These are phyloP conservation scores for Microsporum canis DNA, from an alignment of 2,329 filamentous ascomycete genomes.

Conservation along the genomic window DNA sequence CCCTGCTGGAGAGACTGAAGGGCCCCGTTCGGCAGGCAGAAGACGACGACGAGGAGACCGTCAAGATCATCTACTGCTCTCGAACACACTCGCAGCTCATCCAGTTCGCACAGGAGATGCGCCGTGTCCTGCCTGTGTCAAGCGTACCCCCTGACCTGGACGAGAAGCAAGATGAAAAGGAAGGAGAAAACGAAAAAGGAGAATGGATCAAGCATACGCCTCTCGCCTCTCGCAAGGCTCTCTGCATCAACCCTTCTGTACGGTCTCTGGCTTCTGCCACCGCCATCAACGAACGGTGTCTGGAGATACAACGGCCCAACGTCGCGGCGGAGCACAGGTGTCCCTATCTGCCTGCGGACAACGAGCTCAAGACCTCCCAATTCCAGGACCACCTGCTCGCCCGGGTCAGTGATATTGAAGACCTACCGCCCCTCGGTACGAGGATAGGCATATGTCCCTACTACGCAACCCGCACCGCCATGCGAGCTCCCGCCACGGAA, in stretches of 20 bases:
- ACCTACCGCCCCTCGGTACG: conserved; percentile 66
- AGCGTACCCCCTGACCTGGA: conserved; percentile 45
- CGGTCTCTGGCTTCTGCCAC: conserved; percentile 55
- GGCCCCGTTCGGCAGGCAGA: conserved; percentile 23
- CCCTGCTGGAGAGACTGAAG: conserved; percentile 57
- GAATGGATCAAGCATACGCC: conserved; percentile 70
- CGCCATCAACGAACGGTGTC: conserved; percentile 85
- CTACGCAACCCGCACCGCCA: conserved; percentile 78
- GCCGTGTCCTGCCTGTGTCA: conserved; percentile 64
- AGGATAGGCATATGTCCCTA: conserved; percentile 80
- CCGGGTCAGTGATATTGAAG: conserved; percentile 84
- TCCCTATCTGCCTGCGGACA: conserved; percentile 63
- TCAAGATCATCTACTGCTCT: conserved; percentile 87
- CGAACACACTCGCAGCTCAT: conserved; percentile 84
- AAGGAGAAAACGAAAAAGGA: conserved; percentile 23
- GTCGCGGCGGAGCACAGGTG: conserved; percentile 57
- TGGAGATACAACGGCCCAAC: conserved; percentile 71
- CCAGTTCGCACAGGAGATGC: conserved; percentile 75
- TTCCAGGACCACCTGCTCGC: conserved; percentile 81
- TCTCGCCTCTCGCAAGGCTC: conserved; percentile 72
- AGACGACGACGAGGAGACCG: conserved; percentile 47
- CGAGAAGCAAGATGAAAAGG: conserved; percentile 16
- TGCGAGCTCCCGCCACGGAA: conserved; percentile 52
- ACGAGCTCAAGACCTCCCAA: conserved; percentile 57
- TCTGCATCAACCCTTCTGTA: conserved; percentile 82